Percentiles rank a stretch among this genome's conserved stretches.
Conservation (phyloP, 2,329 filamentous ascomycete genomes). For the Trichoderma hamatum region DNA sequence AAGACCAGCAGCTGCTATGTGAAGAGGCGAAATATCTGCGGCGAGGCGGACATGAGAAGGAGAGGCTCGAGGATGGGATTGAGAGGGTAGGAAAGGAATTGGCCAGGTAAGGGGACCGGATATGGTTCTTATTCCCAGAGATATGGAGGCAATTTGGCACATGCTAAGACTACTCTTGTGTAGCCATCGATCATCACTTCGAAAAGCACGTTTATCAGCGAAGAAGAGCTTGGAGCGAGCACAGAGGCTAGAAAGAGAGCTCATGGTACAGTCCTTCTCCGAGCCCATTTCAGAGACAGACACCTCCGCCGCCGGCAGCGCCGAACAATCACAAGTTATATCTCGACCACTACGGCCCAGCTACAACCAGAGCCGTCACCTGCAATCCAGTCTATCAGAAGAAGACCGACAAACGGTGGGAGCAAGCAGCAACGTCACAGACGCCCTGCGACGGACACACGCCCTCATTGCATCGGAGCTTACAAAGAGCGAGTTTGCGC, state of each 20-base stretch:
- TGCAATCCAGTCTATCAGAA: conserved; percentile 51
- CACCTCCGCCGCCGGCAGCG: conserved; percentile 34
- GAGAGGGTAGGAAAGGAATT: conserved; percentile 71
- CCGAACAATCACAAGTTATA: conserved; percentile 25
- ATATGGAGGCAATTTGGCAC: neutral
- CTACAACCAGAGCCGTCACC: conserved; percentile 36
- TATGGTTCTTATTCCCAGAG: neutral
- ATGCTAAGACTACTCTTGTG: neutral
- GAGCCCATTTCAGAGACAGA: conserved; percentile 44
- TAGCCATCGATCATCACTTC: conserved; percentile 68
- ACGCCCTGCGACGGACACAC: conserved; percentile 81
- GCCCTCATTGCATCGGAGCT: conserved; percentile 84
- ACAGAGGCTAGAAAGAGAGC: conserved; percentile 74
- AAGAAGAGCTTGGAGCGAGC: conserved; percentile 74
- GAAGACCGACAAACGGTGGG: conserved; percentile 74
- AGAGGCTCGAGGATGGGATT: conserved; percentile 67
- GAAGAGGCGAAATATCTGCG: conserved; percentile 77
- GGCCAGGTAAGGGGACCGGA: conserved; percentile 57
- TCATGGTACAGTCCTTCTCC: conserved; percentile 69
- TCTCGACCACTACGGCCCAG: conserved; percentile 31
- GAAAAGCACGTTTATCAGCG: conserved; percentile 78
- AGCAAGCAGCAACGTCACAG: conserved; percentile 81
- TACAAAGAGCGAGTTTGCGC: conserved; percentile 82
- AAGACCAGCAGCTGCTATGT: conserved; percentile 77
- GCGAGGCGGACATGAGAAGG: conserved; percentile 59